Evolutionary conservation across 108 stramenopile species (phyloP).

Genomic region (Cyclotella sp.): DNA sequence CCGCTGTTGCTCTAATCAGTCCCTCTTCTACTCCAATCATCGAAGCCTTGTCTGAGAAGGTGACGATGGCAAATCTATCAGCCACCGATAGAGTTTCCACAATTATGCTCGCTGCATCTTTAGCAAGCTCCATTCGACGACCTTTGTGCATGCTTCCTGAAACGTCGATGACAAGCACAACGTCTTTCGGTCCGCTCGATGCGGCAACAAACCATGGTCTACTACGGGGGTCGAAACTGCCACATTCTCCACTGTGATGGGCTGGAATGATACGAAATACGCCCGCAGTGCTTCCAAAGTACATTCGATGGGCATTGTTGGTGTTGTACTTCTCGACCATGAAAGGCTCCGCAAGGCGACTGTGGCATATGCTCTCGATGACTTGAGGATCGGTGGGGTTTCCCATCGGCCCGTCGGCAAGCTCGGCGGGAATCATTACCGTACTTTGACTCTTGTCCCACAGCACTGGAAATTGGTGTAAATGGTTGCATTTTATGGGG

Average conservation of each 20-base stretch:
- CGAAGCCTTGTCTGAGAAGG: constrained; percentile 30
- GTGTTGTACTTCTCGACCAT: constrained; percentile 35
- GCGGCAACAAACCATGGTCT: constrained; percentile 74
- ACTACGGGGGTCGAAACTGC: constrained; percentile 49
- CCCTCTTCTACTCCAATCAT: not conserved
- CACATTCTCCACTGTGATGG: constrained; percentile 29
- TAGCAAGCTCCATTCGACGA: constrained; percentile 32
- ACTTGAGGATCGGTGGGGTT: constrained; percentile 26
- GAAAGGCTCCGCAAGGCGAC: constrained; percentile 29
- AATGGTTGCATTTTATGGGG: not conserved
- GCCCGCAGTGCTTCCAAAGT: constrained; percentile 53
- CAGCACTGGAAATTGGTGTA: not conserved
- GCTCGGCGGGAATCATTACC: constrained; percentile 19
- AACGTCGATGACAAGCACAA: constrained; percentile 66
- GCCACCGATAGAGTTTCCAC: constrained; percentile 54
- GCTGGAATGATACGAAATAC: constrained; percentile 58
- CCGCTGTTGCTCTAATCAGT: constrained; percentile 42
- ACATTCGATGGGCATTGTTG: constrained; percentile 16
- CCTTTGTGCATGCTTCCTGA: constrained; percentile 55
- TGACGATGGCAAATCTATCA: constrained; percentile 57
- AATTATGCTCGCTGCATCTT: constrained; percentile 53
- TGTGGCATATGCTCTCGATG: constrained; percentile 37
- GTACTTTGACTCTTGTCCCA: constrained; percentile 19
- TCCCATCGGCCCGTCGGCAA: not conserved
- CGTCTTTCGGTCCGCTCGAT: constrained; percentile 67